Percentiles rank a stretch among this genome's conserved stretches.
Conservation (phyloP, 139 green algal genomes). For the Asterochloris erici region DNA sequence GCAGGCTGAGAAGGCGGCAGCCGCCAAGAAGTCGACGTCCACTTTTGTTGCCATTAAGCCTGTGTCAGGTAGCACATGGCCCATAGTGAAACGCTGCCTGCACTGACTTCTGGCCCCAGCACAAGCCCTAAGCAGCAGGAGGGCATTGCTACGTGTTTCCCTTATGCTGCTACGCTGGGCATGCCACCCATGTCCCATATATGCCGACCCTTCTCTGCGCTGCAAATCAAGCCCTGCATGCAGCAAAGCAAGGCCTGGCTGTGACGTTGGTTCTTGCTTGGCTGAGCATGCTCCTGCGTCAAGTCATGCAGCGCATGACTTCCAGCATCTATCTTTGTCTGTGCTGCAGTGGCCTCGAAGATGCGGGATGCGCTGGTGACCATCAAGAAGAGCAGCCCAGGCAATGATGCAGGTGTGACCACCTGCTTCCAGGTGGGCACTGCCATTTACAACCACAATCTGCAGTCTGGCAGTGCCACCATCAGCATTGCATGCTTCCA, state of each 20-base stretch:
- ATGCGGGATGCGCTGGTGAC: conserved; percentile 66
- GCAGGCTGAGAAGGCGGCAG: conserved; percentile 23
- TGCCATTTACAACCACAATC: too few relatives aligned
- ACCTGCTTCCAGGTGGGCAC: conserved; percentile 39
- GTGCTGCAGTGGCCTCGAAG: conserved; percentile 40
- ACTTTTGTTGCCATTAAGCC: conserved; percentile 14
- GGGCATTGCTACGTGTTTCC: too few relatives aligned
- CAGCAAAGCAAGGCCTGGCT: neutral
- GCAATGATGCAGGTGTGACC: conserved; percentile 62
- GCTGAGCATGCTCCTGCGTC: too few relatives aligned
- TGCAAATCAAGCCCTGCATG: neutral
- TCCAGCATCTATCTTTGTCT: neutral
- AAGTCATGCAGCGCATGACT: neutral
- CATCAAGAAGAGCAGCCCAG: conserved; percentile 78
- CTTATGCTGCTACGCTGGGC: too few relatives aligned
- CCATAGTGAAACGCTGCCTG: too few relatives aligned
- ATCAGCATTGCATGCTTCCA: too few relatives aligned
- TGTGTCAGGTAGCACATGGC: neutral
- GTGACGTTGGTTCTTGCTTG: neutral
- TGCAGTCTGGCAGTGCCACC: too few relatives aligned
- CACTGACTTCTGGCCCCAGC: too few relatives aligned
- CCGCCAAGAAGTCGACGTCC: conserved; percentile 2
- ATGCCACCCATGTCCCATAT: too few relatives aligned
- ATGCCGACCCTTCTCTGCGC: too few relatives aligned
- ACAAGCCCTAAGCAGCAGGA: too few relatives aligned